These are phyloP conservation scores for Leishmania arabica DNA, from an alignment of 208 protist genomes.

Conservation along the genomic window DNA sequence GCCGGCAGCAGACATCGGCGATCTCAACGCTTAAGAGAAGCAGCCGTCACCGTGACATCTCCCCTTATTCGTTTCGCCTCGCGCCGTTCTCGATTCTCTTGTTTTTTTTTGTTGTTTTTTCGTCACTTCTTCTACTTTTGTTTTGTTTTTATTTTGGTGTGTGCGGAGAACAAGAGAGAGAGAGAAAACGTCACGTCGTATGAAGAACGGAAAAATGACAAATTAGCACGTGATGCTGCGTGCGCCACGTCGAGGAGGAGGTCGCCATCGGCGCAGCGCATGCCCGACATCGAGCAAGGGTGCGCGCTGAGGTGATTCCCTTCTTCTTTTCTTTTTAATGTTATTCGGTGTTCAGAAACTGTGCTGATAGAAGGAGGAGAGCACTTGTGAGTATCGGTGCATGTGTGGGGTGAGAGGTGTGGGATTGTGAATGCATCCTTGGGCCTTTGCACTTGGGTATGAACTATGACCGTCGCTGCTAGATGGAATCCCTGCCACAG, in stretches of 20 bases:
- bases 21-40: slow-evolving; percentile 50
- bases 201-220: not conserved
- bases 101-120: not conserved
- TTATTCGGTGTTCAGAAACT: not conserved
- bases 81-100: not conserved
- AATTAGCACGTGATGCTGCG: not conserved
- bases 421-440: not conserved
- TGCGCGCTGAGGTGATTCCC: not conserved
- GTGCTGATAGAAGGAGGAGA: slow-evolving; percentile 1
- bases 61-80: not conserved
- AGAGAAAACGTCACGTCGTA: not conserved
- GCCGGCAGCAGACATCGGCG: slow-evolving; percentile 56
- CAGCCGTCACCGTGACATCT: not conserved
- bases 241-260: not conserved
- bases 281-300: not conserved
- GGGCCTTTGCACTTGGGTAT: not conserved
- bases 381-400: not conserved
- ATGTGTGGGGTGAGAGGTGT: not conserved
- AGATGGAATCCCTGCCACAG: not conserved
- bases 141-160: not conserved
- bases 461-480: not conserved
- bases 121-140: not conserved
- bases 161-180: not conserved
- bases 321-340: not conserved
- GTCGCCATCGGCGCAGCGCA: not conserved